phyloP scores from a whole-genome alignment of 768 basidiomycete species.

The Fistulinella prunicolor region DNA sequence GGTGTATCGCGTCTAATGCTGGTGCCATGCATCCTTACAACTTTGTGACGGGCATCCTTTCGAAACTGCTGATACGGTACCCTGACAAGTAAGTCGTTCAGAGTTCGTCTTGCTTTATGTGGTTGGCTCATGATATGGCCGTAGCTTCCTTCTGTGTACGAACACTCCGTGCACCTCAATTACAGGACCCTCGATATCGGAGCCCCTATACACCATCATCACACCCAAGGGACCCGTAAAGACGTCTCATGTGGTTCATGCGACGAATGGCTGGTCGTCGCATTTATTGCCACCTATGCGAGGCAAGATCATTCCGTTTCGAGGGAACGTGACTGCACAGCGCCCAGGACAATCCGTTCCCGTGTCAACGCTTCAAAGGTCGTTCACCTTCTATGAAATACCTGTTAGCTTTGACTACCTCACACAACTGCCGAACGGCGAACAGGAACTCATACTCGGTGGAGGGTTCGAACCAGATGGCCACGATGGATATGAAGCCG shows the following conservation, averaged over 20 bases:
- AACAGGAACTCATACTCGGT: constrained; percentile 60
- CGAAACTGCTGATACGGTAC: constrained; percentile 47
- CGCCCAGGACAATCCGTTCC: constrained; percentile 41
- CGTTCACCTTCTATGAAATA: constrained; percentile 55
- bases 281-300: constrained; percentile 66
- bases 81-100: constrained; percentile 41
- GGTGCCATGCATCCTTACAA: constrained; percentile 71
- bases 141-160: constrained; percentile 57
- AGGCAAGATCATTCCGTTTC: constrained; percentile 58
- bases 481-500: constrained; percentile 29
- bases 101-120: not conserved
- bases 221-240: constrained; percentile 60
- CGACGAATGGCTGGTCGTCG: constrained; percentile 81
- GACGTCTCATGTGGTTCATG: constrained; percentile 70
- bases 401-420: constrained; percentile 58
- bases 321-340: constrained; percentile 65
- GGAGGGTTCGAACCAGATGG: constrained; percentile 46
- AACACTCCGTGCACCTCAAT: constrained; percentile 62
- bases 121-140: not conserved
- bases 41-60: constrained; percentile 60
- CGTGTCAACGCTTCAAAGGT: constrained; percentile 41
- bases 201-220: constrained; percentile 46
- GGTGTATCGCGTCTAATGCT: constrained; percentile 51
- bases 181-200: constrained; percentile 24
- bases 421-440: constrained; percentile 51